Percentiles rank a stretch among this genome's conserved stretches.
These are phyloP conservation scores for Fusarium heterosporum DNA, from an alignment of 2,329 filamentous ascomycete genomes.

Conservation along the genomic window DNA sequence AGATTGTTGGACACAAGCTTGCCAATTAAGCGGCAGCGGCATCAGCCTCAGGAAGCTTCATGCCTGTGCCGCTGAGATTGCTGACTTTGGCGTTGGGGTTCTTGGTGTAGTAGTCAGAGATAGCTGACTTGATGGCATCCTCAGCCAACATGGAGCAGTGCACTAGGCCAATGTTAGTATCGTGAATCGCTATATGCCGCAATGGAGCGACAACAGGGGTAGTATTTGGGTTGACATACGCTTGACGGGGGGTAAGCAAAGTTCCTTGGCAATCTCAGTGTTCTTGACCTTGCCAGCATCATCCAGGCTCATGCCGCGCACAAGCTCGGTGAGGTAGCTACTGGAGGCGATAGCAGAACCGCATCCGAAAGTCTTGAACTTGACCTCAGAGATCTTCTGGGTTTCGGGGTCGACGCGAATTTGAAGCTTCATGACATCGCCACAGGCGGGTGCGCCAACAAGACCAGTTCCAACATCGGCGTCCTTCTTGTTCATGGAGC, in stretches of 20 bases:
- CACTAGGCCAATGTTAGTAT: constrained; percentile 63
- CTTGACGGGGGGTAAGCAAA: constrained; percentile 90
- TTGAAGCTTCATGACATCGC: constrained; percentile 85
- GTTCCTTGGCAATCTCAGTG: constrained; percentile 97
- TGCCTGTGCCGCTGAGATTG: constrained; percentile 79
- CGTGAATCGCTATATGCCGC: constrained; percentile 27
- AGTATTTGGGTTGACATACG: constrained; percentile 63
- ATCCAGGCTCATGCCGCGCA: constrained; percentile 93
- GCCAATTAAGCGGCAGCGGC: constrained; percentile 49
- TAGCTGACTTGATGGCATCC: constrained; percentile 91
- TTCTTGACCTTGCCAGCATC: constrained; percentile 94
- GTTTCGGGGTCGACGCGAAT: constrained; percentile 90
- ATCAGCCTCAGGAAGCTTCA: constrained; percentile 71
- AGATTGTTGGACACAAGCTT: constrained; percentile 1
- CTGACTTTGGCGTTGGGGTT: constrained; percentile 80
- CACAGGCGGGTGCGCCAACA: constrained; percentile 88
- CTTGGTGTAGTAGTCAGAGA: constrained; percentile 91
- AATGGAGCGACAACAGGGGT: background rate
- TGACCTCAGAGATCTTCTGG: constrained; percentile 91
- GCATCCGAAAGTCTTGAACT: constrained; percentile 98
- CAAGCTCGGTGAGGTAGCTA: constrained; percentile 93
- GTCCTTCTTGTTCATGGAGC: constrained; percentile 77
- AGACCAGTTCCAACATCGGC: constrained; percentile 89
- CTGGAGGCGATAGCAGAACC: constrained; percentile 94
- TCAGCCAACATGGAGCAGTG: constrained; percentile 94